Evolutionary conservation across 1,284 basidiomycete species (phyloP), one percentile per base, ranked within the genome.

Genomic region (Boletellus deceptivus): DNA sequence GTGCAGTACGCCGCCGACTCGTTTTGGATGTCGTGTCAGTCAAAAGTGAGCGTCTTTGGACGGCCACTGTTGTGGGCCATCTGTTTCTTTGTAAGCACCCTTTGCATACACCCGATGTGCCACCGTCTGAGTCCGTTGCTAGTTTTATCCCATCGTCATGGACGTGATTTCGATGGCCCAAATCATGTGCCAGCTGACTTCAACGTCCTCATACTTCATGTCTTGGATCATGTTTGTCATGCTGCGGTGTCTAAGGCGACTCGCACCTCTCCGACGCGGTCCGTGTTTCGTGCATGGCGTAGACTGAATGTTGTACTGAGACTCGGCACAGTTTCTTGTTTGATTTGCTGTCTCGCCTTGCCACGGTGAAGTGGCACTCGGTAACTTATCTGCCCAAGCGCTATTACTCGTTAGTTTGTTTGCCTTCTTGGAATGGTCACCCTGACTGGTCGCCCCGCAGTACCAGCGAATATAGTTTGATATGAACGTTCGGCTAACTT

Each of bases 141-240:
- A 63, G 64, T 67, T 63, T 49, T 45, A 36, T 17, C 61, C 61
- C 1, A 40, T 63, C 8, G 42, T 67, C 38, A 56, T 53, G 11
- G 61, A 63, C 10, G 53, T 63, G 10, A 13, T 63, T 3, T 59
- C 59, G 6, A 59, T 63, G 45, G 27, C 20, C 10, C 46, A 34
- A 16, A 53, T 59, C 9, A 43, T 47, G 43, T 54, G 39, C 29
- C 59, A 63, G 31, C 49, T 65, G 7, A 53, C 50, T 4, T 52
- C 39, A 11, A 49, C 61, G 43, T 52, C 52, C 17, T 65, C 53
- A 3, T 59, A 62, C 47, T 46, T 54, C 8, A 25, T 55, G 4
- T 49, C 46, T 22, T 52, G 16, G n/a, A 27, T 63, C 22, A 16
- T 53, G 4, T 49, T 46, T 46, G 20, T 57, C 14, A 36, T 22